Base-by-base conservation (phyloP, 371 early-diverging fungal species). In the Sporodiniella umbellata region DNA sequence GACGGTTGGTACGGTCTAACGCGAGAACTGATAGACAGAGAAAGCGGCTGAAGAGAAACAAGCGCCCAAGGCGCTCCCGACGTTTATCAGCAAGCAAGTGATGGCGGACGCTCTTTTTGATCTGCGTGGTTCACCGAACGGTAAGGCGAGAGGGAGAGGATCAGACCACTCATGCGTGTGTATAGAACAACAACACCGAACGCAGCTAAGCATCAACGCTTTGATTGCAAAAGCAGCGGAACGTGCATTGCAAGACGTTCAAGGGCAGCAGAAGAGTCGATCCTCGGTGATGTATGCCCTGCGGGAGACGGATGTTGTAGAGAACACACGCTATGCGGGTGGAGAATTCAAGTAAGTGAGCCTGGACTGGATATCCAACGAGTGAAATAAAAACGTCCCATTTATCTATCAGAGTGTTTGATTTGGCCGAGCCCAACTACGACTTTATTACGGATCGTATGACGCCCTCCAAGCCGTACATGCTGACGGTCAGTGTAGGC, bases 151-250 rank as follows among this genome's bases (percentile, higher is more conserved):
- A 22, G 15, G 17, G 65, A 37, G 17, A 38, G 37, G 26, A 58
- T 23, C 56, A 26, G 21, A 31, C 0, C 21, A 2, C 24, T 7
- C 33, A 3, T 45, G 1, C 39, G 42, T 54, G n/a, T 33, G n/a
- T 45, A 31, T 17, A 33, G n/a, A 47, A 81, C 76, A 72, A 26
- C 72, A 78, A 62, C 61, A 78, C 38, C 54, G 76, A 38, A 84
- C 77, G 53, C 83, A 83, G 73, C 76, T 90, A 14, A 87, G 87
- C 39, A 81, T 93, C 35, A 90, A 92, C 58, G 94, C 92, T 65
- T 89, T 94, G 59, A 83, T 92, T 57, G 84, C 88, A 67, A 90
- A 91, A 76, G 94, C 94, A 7, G 78, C 90, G 18, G 70, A 82
- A 14, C 71, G 90, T 35, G 88, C 94, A 4, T 68, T 92, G 53